Evolutionary conservation across 768 basidiomycete species (phyloP).

Genomic region (Cyathus striatus): DNA sequence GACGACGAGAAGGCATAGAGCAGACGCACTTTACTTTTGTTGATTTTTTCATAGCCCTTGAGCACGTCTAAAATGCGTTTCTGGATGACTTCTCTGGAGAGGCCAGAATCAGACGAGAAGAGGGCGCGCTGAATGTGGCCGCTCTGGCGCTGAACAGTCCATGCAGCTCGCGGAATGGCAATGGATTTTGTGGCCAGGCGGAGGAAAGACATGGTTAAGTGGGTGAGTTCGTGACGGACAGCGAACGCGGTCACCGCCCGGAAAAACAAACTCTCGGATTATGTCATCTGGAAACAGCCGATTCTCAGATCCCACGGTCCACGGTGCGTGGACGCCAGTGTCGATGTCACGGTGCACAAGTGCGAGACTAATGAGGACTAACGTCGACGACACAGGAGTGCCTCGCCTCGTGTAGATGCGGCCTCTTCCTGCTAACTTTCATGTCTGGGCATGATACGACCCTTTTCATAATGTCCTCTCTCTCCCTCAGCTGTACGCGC

Average conservation of each 20-base stretch:
- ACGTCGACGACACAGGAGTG: too few species aligned
- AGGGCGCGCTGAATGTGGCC: conserved; percentile 38
- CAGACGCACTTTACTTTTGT: conserved; percentile 58
- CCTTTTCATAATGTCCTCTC: too few species aligned
- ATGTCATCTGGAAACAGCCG: conserved; percentile 12
- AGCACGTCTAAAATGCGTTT: conserved; percentile 76
- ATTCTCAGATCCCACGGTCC: too few species aligned
- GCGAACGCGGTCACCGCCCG: conserved; percentile 7
- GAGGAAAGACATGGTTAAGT: conserved; percentile 51
- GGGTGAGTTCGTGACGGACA: conserved; percentile 4
- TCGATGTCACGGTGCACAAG: too few species aligned
- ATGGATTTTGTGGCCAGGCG: conserved; percentile 44
- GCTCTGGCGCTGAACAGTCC: conserved; percentile 26
- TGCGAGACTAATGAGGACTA: too few species aligned
- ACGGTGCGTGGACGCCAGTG: too few species aligned
- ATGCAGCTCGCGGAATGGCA: conserved; percentile 34
- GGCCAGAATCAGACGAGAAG: conserved; percentile 64
- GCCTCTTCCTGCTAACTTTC: too few species aligned
- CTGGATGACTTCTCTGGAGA: conserved; percentile 66
- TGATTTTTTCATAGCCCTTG: conserved; percentile 87
- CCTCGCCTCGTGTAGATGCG: too few species aligned
- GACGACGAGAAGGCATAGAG: background rate
- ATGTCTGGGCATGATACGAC: too few species aligned
- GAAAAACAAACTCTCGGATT: conserved; percentile 8
- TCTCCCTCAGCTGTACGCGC: too few species aligned